phyloP scores from a whole-genome alignment of 176 grass and related monocot species.

The Alopecurus myosuroides region DNA sequence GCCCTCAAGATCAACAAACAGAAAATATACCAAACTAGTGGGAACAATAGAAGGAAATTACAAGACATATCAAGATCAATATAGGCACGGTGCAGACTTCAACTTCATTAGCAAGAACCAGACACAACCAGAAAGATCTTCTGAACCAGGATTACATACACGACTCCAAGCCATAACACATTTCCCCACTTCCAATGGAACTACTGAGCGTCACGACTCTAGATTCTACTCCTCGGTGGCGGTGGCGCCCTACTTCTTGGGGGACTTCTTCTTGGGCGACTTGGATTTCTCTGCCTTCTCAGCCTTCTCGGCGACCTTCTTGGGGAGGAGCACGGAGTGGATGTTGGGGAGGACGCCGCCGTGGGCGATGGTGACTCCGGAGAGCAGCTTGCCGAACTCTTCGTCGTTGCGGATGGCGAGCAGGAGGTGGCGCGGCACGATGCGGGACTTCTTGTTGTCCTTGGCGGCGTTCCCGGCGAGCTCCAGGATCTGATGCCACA shows the following conservation, averaged over 20 bases:
- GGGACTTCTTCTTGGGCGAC: slow-evolving; percentile 12
- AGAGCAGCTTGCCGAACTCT: slow-evolving; percentile 23
- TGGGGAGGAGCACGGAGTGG: neutral
- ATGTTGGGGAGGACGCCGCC: slow-evolving; percentile 30
- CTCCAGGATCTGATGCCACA: neutral
- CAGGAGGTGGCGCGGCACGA: slow-evolving; percentile 25
- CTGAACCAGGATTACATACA: neutral
- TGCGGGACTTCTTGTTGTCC: slow-evolving; percentile 39
- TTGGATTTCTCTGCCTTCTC: neutral
- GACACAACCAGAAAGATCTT: neutral
- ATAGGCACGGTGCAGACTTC: neutral
- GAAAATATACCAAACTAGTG: no score
- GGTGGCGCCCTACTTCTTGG: neutral
- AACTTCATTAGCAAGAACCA: neutral
- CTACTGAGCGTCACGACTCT: no score
- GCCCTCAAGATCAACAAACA: neutral
- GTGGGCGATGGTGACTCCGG: neutral
- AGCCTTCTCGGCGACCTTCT: neutral
- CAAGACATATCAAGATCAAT: neutral
- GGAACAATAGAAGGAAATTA: neutral
- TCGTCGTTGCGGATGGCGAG: slow-evolving; percentile 32
- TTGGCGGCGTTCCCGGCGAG: slow-evolving; percentile 28
- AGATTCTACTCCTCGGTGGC: neutral
- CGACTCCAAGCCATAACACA: neutral
- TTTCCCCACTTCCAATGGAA: neutral